Conservation (phyloP, 805 yeast genomes). For the Torulaspora delbrueckii region DNA sequence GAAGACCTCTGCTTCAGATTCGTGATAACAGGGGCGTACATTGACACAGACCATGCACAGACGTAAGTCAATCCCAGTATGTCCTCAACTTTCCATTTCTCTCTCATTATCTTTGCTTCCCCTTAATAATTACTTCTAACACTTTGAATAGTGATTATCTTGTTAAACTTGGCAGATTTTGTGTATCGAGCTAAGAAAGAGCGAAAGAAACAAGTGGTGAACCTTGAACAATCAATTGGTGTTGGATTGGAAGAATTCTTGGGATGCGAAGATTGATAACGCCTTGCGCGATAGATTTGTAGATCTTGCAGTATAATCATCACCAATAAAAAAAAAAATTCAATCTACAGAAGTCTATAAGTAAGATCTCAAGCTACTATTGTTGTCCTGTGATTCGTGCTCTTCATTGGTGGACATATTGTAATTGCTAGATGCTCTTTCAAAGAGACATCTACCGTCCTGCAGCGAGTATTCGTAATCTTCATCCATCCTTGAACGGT, state of each 20-base stretch:
- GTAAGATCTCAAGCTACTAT: conserved; percentile 2
- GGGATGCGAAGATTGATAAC: neutral
- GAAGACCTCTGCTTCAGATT: conserved; percentile 40
- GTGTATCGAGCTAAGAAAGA: neutral
- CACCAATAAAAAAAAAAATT: neutral
- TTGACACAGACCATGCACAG: conserved; percentile 44
- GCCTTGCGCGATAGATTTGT: neutral
- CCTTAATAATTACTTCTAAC: neutral
- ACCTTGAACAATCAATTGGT: too few species aligned
- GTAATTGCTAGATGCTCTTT: conserved; percentile 29
- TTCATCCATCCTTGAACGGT: conserved; percentile 40
- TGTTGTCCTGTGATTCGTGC: neutral
- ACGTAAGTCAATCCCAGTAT: conserved; percentile 38
- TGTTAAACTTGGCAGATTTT: neutral
- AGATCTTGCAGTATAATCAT: neutral
- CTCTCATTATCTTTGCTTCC: neutral
- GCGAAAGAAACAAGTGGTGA: neutral
- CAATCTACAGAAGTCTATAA: neutral
- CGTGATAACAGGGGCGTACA: conserved; percentile 45
- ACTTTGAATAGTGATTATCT: neutral
- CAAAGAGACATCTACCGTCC: conserved; percentile 33
- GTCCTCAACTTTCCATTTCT: conserved; percentile 14
- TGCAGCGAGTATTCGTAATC: conserved; percentile 34
- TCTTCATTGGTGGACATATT: conserved; percentile 10
- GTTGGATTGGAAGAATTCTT: too few species aligned